phyloP scores from a whole-genome alignment of 116 monocot species.

The Trichopus zeylanicus region DNA sequence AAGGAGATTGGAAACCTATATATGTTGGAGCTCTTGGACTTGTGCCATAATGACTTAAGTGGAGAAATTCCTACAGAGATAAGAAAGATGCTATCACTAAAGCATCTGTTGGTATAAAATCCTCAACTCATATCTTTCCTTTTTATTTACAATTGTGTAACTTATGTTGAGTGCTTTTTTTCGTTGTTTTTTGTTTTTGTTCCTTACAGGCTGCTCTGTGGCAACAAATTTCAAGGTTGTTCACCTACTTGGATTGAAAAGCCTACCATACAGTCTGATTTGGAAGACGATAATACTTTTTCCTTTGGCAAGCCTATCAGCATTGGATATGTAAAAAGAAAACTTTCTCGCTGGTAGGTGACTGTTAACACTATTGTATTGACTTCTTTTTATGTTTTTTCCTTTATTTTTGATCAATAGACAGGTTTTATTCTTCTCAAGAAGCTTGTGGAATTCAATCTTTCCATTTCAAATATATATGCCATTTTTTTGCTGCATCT shows the following conservation, averaged over 20 bases:
- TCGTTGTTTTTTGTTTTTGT: too few species aligned
- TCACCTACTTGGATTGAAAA: constrained; percentile 20
- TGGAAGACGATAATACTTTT: constrained; percentile 16
- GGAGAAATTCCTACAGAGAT: constrained; percentile 58
- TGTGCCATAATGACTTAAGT: constrained; percentile 55
- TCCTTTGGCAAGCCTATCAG: constrained; percentile 15
- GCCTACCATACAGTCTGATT: constrained; percentile 22
- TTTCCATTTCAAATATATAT: too few species aligned
- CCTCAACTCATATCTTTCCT: not conserved
- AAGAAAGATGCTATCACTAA: constrained; percentile 46
- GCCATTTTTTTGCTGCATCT: too few species aligned
- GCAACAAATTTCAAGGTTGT: constrained; percentile 36
- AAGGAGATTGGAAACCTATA: constrained; percentile 56
- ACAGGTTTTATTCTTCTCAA: too few species aligned
- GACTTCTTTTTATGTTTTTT: too few species aligned
- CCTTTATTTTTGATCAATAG: too few species aligned
- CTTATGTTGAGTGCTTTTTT: not conserved
- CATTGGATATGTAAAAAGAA: constrained; percentile 20
- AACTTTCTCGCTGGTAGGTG: constrained; percentile 27
- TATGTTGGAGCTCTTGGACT: constrained; percentile 62
- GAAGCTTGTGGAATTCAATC: too few species aligned
- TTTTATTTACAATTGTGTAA: not conserved
- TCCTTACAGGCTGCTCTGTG: constrained; percentile 36
- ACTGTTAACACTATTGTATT: not conserved
- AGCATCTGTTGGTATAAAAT: constrained; percentile 41